Percentiles rank a stretch among this genome's conserved stretches.
phyloP scores from a whole-genome alignment of 169 alveolate species.

The Plasmodium gallinaceum region DNA sequence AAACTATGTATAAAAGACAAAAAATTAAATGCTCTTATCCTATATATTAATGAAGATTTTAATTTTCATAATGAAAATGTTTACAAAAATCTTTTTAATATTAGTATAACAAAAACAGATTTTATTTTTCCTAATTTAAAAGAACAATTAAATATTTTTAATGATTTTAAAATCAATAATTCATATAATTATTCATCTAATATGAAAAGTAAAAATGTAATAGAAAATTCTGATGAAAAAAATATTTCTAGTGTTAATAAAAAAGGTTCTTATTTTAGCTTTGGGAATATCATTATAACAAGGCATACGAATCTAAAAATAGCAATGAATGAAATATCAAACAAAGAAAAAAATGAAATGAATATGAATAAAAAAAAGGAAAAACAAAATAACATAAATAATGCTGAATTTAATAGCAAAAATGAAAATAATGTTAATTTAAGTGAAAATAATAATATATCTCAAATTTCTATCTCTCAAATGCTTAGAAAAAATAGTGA shows the following conservation, averaged over 20 bases:
- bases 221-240: background rate
- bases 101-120: constrained; percentile 47
- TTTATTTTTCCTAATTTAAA: constrained; percentile 62
- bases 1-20: constrained; percentile 48
- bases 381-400: background rate
- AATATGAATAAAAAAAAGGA: background rate
- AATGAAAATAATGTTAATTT: background rate
- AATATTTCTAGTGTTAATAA: background rate
- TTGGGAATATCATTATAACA: constrained; percentile 66
- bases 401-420: background rate
- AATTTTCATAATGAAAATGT: constrained; percentile 21
- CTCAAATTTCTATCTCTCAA: too few relatives aligned
- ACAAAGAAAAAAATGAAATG: background rate
- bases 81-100: constrained; percentile 44
- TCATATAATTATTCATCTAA: background rate
- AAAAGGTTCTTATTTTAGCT: background rate
- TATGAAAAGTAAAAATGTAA: background rate
- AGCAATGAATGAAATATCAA: constrained; percentile 25
- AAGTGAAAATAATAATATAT: background rate
- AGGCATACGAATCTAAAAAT: constrained; percentile 61
- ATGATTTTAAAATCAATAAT: background rate
- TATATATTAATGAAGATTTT: constrained; percentile 50
- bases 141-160: constrained; percentile 38
- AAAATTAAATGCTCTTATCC: constrained; percentile 35
- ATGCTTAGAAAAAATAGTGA: too few relatives aligned